Evolutionary conservation across 805 yeast genomes (phyloP), one percentile per base, ranked within the genome.

Genomic region (Cyberlindnera xishuangbannaensis): DNA sequence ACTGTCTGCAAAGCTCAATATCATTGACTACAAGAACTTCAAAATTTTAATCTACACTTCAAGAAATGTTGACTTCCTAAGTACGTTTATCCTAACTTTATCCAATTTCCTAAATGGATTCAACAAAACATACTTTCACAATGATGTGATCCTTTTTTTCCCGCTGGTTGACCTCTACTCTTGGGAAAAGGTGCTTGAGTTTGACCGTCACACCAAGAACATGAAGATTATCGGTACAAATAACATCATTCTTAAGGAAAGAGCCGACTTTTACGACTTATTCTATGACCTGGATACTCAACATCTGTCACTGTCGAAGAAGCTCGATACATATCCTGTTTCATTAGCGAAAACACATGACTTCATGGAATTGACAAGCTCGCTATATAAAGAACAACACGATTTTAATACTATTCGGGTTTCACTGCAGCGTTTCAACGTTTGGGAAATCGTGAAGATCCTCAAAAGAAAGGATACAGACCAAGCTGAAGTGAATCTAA

Each of bases 111-210:
- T 55, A 53, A 69, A 51, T 48, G 70, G 44, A 39, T 65, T 31
- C 48, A 61, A 33, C 62, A 69, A 23, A 58, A 63, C 29, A 59
- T 75, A 33, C 55, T 71, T 35, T 45, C 69, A 50, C 47, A 67
- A 43, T 63, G 71, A 31, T 28, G 61, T 27, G 47, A 61, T 56
- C 47, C 54, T 59, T 48, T 64, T 56, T 40, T 70, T 73, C 44
- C 87, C 87, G 2, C 67, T 76, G 19, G 59, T 77, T 26, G 87
- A 80, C 42, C 69, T 78, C 2, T 72, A 79, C 3, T 69, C 75
- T 39, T 58, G 77, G 27, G 77, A 73, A 38, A 39, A 57, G 49
- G 32, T 65, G 59, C 40, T 60, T 46, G 19, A 59, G 58, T 18
- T 37, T 19, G 39, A 43, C 10, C 28, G 41, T 9, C 37, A 34